Evolutionary conservation across 148 eudicot genomes (phyloP), one percentile per base, ranked within the genome.

Genomic region (Beta vulgaris): DNA sequence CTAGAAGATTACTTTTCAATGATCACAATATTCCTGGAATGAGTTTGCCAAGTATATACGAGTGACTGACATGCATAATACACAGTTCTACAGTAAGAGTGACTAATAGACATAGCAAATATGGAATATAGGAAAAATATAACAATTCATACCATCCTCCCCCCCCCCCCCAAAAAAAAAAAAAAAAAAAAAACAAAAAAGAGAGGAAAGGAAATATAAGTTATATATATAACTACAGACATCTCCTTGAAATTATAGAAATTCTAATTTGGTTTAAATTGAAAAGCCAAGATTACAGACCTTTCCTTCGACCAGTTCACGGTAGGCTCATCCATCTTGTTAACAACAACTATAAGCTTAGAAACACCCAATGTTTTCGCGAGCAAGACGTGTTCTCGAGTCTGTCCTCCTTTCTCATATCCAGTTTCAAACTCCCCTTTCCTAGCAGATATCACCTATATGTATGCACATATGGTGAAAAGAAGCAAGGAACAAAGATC

Each of bases 381-480:
- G 58, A 96, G 98, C 82, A 84, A 85, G 57, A 96, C 98, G 79
- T 96, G 99, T 70, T 96, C 99, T 46, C 98, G 93, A 54, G 99
- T 96, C 86, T 92, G 98, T 61, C 99, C 99, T 84, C 98, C 99
- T 85, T 87, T 90, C 77, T 95, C 99, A 82, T 84, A 96, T 44
- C 99, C 99, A 71, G 99, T 92, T 88, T 96, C 99, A 85, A 96
- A 96, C 86, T 96, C 99, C 29, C 99, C 99, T 85, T 92, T 96
- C 15, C 99, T 87, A 77, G 99, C 99, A 79, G 99, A 96, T 76
- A 96, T 88, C 13, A 96, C 99, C 99, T 95, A 77, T 12, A 77
- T 31, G n/a, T 43, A 48, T 48, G 53, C 61, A 74, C 18, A 55
- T 28, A 39, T 2, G n/a, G n/a, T n/a, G n/a, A 63, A 62, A 37